Base-by-base conservation (phyloP, 768 basidiomycete species). In the Boletus rubroflammeus region DNA sequence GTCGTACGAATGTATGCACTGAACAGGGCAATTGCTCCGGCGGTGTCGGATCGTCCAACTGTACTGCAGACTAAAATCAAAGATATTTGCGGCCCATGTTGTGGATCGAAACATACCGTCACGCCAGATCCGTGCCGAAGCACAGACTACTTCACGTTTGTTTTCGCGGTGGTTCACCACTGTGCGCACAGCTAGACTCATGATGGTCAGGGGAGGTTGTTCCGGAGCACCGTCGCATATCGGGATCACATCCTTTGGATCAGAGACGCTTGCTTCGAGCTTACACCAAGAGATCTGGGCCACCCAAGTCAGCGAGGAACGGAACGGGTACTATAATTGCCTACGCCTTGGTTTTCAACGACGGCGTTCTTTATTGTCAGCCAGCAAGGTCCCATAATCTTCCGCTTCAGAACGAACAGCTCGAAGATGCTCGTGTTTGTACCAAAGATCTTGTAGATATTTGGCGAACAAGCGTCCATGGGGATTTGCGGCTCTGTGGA, bases 301-400 rank as follows among this genome's bases (percentile, higher is more conserved):
- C 36, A n/a, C 5, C 1, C 8, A 28, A 28, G 31, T 53, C 5
- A 58, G 53, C 3, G 4, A 53, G 13, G 40, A 48, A 51, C 36
- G 14, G 31, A 53, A 6, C 25, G 25, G 46, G 25, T 7, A 31
- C 3, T 5, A 6, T 50, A 25, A 31, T 14, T 14, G 70, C 87
- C 50, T 68, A 97, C 94, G 2, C 89, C 90, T 71, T 90, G 87
- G 61, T 85, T 73, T 46, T 89, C 90, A 17, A 95, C 73, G 23
- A 78, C 72, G 1, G 88, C 86, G 43, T 86, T 80, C 72, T 88
- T 87, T 57, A 99, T 81, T 52, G 86, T 80, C 42, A 99, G 75
- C 97, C 97, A 99, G 67, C 97, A 98, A 0, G 97, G 95, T 0
- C 97, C 97, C 94, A 98, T 98, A 53, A 98, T 97, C 73, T 95